A percentile compares a stretch with the other conserved stretches of the same genome.
phyloP scores from a whole-genome alignment of 495 filamentous ascomycete genomes.

The Extremus antarcticus region DNA sequence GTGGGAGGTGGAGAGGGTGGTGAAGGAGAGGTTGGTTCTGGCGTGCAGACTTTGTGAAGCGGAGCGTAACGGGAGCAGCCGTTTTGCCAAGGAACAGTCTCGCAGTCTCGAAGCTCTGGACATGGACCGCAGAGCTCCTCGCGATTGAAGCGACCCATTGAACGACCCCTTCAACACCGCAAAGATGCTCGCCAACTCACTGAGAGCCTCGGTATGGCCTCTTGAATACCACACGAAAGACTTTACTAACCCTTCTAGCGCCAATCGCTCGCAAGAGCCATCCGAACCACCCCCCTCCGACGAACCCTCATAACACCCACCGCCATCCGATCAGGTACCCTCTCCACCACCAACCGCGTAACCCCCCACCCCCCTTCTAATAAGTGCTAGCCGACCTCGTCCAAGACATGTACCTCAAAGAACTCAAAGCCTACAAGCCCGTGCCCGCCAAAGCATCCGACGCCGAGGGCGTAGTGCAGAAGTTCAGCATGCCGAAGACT shows the following conservation, averaged over 20 bases:
- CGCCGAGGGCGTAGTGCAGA: conserved; percentile 81
- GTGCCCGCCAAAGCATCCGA: conserved; percentile 72
- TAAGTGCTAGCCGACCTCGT: conserved; percentile 69
- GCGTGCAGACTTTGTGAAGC: conserved; percentile 3
- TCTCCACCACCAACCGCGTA: conserved; percentile 18
- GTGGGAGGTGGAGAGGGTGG: conserved; percentile 8
- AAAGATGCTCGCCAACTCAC: conserved; percentile 31
- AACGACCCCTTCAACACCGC: conserved; percentile 4
- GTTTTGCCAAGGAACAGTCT: background rate
- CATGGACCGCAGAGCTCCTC: background rate
- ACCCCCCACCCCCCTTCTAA: background rate
- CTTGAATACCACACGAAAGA: background rate
- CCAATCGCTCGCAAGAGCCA: conserved; percentile 66
- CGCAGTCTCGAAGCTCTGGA: background rate
- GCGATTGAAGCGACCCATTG: background rate
- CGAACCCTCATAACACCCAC: conserved; percentile 77
- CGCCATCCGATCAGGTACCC: conserved; percentile 62
- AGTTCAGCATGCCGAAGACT: conserved; percentile 65
- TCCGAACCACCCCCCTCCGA: conserved; percentile 48
- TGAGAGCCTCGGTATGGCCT: conserved; percentile 33
- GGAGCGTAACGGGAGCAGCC: background rate
- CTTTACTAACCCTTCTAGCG: conserved; percentile 46
- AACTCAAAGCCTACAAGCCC: conserved; percentile 88
- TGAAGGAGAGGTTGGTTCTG: background rate
- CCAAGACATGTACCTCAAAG: conserved; percentile 91